Base-by-base conservation (phyloP, 192 early-diverging fungal species). In the Entrophospora sp. region DNA sequence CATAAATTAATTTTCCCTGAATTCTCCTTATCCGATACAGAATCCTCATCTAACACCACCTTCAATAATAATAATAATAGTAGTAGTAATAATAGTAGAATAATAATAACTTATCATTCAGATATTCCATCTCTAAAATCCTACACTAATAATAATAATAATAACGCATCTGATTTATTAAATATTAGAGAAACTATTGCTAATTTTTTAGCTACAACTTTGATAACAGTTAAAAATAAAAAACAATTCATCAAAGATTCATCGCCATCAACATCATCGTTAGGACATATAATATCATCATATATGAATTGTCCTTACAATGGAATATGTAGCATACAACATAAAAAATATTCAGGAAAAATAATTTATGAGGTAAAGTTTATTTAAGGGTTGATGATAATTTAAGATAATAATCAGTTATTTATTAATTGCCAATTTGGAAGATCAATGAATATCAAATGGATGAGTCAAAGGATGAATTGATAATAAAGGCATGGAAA, bases 281-380 rank as follows among this genome's bases (percentile, higher is more conserved):
- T n/a, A n/a, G n/a, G n/a, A n/a, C n/a, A n/a, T n/a, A n/a, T n/a
- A n/a, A n/a, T n/a, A n/a, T n/a, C n/a, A n/a, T 66, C 62, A 0
- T 38, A 67, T 44, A 70, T 67, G 0, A 77, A 77, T 35, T 38
- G 43, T 1, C 71, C 67, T 60, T 66, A 73, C 10, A 66, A 61
- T 34, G 69, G 69, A 13, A 68, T 77, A 9, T 77, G 75, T 28
- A 68, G 69, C 4, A 40, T 77, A n/a, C 69, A 73, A 48, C 69
- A 73, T 31, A 77, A 72, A 56, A 46, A 72, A 57, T 73, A 71
- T 56, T 77, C 75, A 2, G 75, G 75, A 28, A 77, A 71, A 66
- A 64, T 77, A 0, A 46, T 70, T 12, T 35, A 68, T 59, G 75
- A 77, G 75, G 75, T 76, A 56, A 13, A 14, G 44, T 37, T 5